phyloP scores from a whole-genome alignment of 305 asterid genomes.

The Fraxinus floribunda region DNA sequence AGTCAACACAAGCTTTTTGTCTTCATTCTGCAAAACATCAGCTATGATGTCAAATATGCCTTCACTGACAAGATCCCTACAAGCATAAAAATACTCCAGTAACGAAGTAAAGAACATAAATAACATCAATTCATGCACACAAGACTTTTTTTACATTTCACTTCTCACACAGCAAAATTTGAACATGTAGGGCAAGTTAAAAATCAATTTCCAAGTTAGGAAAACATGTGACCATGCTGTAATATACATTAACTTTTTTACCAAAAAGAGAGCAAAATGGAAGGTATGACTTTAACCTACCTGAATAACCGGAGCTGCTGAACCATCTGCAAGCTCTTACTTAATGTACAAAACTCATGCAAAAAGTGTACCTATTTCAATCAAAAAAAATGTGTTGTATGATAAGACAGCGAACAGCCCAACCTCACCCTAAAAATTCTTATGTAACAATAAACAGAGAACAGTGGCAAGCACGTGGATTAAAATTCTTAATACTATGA shows the following conservation, averaged over 20 bases:
- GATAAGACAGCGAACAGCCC: conserved; percentile 1
- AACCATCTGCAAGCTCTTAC: conserved; percentile 93
- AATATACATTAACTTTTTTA: neutral
- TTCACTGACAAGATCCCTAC: conserved; percentile 90
- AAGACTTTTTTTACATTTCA: neutral
- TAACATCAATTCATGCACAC: neutral
- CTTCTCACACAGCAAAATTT: neutral
- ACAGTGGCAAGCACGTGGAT: neutral
- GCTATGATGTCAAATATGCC: conserved; percentile 84
- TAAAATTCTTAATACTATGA: neutral
- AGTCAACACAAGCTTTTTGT: conserved; percentile 79
- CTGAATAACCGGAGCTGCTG: conserved; percentile 86
- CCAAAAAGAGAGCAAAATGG: neutral
- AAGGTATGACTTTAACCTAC: conserved; percentile 35
- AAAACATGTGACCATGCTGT: neutral
- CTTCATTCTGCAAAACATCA: conserved; percentile 74
- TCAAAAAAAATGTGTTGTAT: neutral
- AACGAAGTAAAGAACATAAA: neutral
- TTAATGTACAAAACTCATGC: conserved; percentile 86
- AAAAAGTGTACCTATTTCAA: conserved; percentile 66
- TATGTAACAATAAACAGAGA: neutral
- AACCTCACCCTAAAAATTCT: neutral
- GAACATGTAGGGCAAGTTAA: neutral
- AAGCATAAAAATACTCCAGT: conserved; percentile 24
- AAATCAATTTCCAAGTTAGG: conserved; percentile 10